Evolutionary conservation across 345 rosid species (phyloP), one percentile per base, ranked within the genome.

Genomic region (Eucalyptus marginata): DNA sequence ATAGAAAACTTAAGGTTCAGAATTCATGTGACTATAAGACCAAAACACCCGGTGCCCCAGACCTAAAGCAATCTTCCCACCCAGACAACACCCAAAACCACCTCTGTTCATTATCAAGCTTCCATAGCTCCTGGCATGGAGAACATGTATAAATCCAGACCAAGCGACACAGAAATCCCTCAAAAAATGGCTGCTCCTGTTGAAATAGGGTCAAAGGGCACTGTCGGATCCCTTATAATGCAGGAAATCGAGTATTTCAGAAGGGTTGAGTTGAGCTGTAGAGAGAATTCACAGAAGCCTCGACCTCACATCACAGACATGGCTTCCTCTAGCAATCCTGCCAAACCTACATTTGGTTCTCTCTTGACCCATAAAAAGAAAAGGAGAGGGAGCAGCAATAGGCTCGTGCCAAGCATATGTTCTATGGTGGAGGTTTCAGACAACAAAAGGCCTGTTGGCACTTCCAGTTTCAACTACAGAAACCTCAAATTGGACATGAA

Each of bases 201-300:
- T 25, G 93, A 93, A 87, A 92, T 96, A 51, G 98, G 96, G 89
- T 93, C 96, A 54, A 93, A 88, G 87, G 96, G 97, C 71, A 93
- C 96, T 1, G 17, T 95, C 6, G 96, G 94, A 47, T 92, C 96
- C 68, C 95, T 94, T 87, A 81, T 94, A 49, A 87, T 92, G 95
- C 94, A 91, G 88, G 96, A 95, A 90, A 93, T 95, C 83, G 93
- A 91, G 90, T 91, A 93, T 88, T 93, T 94, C 91, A 91, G 91
- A 89, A 90, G 54, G 92, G 89, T 93, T 12, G 94, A 94, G 59
- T 76, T 89, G 54, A 85, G 91, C 90, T 56, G 90, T 90, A 85
- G n/a, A 59, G 90, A 90, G 56, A 90, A 89, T 91, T 90, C 94
- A 46, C 59, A 89, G 89, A 94, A 90, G 88, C 86, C 89, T 64